Evolutionary conservation across 2,329 filamentous ascomycete genomes (phyloP), one percentile per base, ranked within the genome.

Genomic region (Ilyonectria mors-panacis): DNA sequence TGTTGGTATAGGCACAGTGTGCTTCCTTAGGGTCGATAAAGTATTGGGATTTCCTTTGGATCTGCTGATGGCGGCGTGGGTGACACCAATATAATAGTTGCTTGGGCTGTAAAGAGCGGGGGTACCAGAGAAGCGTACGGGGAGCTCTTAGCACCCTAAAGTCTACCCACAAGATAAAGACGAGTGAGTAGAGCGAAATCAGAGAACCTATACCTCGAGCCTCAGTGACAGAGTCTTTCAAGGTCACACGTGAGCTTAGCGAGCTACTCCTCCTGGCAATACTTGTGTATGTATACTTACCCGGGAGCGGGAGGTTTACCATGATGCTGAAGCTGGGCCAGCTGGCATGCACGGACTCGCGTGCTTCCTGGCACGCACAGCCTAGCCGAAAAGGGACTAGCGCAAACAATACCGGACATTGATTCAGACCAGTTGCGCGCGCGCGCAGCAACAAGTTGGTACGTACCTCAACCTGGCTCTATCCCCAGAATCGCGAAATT

Each of bases 401-500:
- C 59, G 54, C 30, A 48, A 37, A 55, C 15, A 21, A 57, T 33
- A 5, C n/a, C n/a, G 8, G 12, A 60, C 35, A 26, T 48, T 35
- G n/a, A 64, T 30, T 44, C 56, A 50, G 23, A 44, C 57, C 51
- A 54, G 53, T 28, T n/a, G 10, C 35, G 48, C 15, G 48, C 15
- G 48, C 58, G 17, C 21, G 58, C 35, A 44, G 6, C 51, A 23
- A 56, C 28, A n/a, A 55, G 19, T 33, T 23, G 45, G 66, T 73
- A 72, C 69, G 65, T 69, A 69, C 64, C 50, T 59, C 37, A 50
- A 55, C 54, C 62, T 59, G 67, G 65, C 65, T 70, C 42, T 13
- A 58, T 63, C 59, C 45, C 66, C 56, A 68, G 54, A 63, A 58
- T 73, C 70, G 65, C 71, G 71, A 73, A 70, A 68, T 62, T 65